These are phyloP conservation scores for Trypanosomatidae sp. DNA, from an alignment of 208 protist genomes.

Conservation along the genomic window DNA sequence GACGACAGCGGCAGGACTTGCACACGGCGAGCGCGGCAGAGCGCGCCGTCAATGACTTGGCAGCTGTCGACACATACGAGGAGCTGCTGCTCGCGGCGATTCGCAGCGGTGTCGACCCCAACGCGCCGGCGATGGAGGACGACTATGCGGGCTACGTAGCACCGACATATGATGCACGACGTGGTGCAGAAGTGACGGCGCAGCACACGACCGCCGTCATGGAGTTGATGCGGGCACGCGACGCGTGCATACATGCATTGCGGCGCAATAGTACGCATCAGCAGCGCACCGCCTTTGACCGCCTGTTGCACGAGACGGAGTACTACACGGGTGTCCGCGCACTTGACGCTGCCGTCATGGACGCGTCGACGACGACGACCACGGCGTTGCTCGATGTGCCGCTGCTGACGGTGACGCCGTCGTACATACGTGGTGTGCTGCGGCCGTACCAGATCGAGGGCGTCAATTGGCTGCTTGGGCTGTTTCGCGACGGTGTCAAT, in stretches of 20 bases:
- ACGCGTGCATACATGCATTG: constrained; percentile 46
- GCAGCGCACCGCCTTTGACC: constrained; percentile 50
- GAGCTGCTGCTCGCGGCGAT: constrained; percentile 60
- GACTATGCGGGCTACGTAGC: constrained; percentile 57
- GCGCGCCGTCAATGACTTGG: constrained; percentile 63
- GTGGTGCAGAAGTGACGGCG: constrained; percentile 16
- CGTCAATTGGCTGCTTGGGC: constrained; percentile 97
- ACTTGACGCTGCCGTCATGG: too few relatives aligned
- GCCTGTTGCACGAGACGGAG: constrained; percentile 64
- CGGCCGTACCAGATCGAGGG: constrained; percentile 97
- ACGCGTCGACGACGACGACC: constrained; percentile 8
- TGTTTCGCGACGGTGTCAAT: constrained; percentile 95
- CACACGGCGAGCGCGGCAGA: constrained; percentile 28
- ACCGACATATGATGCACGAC: constrained; percentile 34
- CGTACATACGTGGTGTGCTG: constrained; percentile 87
- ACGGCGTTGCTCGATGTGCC: constrained; percentile 19
- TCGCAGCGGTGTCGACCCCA: constrained; percentile 49
- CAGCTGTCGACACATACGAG: constrained; percentile 65
- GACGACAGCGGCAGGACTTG: constrained; percentile 65
- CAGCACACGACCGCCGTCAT: constrained; percentile 15
- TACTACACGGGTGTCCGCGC: constrained; percentile 78
- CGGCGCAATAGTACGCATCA: constrained; percentile 49
- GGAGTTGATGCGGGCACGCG: constrained; percentile 39
- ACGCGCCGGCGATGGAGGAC: constrained; percentile 33
- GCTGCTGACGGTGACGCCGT: constrained; percentile 72